Conservation (phyloP, 2,329 filamentous ascomycete species). For the Trichophyton rubrum region DNA sequence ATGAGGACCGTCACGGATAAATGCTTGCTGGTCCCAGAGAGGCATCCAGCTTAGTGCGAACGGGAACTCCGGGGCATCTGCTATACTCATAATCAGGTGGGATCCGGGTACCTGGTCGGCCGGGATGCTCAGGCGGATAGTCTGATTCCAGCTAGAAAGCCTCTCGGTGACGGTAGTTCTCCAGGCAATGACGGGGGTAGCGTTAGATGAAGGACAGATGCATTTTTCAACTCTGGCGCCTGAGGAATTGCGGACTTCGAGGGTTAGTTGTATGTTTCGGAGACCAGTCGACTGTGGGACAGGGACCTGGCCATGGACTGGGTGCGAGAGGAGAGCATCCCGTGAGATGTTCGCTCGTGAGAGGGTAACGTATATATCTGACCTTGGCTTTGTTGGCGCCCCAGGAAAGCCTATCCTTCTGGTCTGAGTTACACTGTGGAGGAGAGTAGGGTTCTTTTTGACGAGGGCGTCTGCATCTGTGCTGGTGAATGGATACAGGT, state of each 20-base stretch:
- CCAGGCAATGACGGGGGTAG: constrained; percentile 68
- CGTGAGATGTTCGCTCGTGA: constrained; percentile 65
- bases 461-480: constrained; percentile 69
- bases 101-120: constrained; percentile 68
- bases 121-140: constrained; percentile 65
- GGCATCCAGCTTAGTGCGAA: constrained; percentile 91
- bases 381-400: constrained; percentile 73
- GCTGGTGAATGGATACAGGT: constrained; percentile 64
- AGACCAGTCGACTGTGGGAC: constrained; percentile 53
- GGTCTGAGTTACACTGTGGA: constrained; percentile 69
- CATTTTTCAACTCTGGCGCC: constrained; percentile 79
- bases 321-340: constrained; percentile 50
- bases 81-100: constrained; percentile 80
- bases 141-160: constrained; percentile 77
- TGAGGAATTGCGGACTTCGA: constrained; percentile 69
- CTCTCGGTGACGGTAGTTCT: constrained; percentile 69
- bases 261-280: constrained; percentile 68
- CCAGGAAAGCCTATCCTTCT: constrained; percentile 89
- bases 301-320: constrained; percentile 68
- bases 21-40: constrained; percentile 83
- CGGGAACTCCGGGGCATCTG: constrained; percentile 72
- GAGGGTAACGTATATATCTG: constrained; percentile 88
- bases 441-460: constrained; percentile 72
- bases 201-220: constrained; percentile 77
- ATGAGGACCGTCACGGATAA: constrained; percentile 74